Percentiles rank a stretch among this genome's conserved stretches.
Conservation (phyloP, 177 flowering plant genomes). For the Vitis hybrid region DNA sequence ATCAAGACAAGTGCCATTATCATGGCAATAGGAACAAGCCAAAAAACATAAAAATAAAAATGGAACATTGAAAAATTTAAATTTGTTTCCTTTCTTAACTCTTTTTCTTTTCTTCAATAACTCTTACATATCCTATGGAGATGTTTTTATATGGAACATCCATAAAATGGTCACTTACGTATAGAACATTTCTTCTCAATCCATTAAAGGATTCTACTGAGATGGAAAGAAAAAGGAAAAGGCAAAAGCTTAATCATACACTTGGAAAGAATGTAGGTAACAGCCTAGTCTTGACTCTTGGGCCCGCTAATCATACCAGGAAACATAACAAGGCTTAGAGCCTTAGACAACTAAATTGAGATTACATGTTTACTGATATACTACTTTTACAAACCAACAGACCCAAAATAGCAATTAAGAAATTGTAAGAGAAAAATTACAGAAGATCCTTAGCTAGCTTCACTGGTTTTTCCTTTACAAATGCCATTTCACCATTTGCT, state of each 20-base stretch:
- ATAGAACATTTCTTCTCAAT: no score
- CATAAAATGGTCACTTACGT: no score
- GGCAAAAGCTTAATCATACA: background rate
- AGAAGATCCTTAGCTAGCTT: slow-evolving; percentile 52
- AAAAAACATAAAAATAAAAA: no score
- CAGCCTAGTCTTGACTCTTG: background rate
- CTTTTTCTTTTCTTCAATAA: no score
- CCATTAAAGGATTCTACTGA: no score
- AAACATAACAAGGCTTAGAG: background rate
- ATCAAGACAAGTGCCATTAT: no score
- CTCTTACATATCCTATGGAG: no score
- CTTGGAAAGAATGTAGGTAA: background rate
- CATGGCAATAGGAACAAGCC: no score
- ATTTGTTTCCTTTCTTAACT: no score
- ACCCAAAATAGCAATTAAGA: background rate
- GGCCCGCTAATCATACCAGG: background rate
- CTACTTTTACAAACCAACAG: slow-evolving; percentile 4
- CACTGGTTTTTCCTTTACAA: slow-evolving; percentile 63
- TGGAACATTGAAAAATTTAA: no score
- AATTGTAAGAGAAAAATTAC: slow-evolving; percentile 14
- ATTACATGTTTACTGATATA: slow-evolving; percentile 1
- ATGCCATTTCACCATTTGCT: slow-evolving; percentile 59
- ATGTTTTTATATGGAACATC: no score
- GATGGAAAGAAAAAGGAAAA: no score
- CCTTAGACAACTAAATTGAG: background rate